phyloP scores from a whole-genome alignment of 495 filamentous ascomycete genomes.

The Penicillium cosmopolitanum region DNA sequence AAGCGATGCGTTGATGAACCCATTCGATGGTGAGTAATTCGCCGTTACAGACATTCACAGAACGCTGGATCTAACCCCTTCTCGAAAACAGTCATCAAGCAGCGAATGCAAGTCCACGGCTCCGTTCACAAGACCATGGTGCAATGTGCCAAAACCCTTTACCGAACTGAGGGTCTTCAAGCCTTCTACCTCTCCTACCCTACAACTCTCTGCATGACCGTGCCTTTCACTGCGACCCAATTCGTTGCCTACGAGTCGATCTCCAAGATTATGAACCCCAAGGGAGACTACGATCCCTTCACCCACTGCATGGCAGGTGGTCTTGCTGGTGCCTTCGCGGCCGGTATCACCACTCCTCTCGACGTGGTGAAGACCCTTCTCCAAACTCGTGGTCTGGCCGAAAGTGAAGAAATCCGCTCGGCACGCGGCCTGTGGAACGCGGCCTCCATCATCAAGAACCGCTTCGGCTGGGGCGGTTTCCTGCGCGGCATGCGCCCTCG shows the following conservation, averaged over 20 bases:
- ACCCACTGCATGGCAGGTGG: constrained; percentile 93
- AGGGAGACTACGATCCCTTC: constrained; percentile 80
- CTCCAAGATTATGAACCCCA: constrained; percentile 88
- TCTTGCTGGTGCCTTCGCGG: constrained; percentile 89
- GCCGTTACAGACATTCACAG: neutral
- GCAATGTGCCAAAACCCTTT: constrained; percentile 86
- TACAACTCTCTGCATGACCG: constrained; percentile 97
- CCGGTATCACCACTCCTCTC: constrained; percentile 90
- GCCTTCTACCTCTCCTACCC: constrained; percentile 99
- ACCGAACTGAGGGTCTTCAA: constrained; percentile 80
- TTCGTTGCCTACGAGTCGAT: constrained; percentile 97
- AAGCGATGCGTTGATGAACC: constrained; percentile 98
- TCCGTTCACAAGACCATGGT: constrained; percentile 84
- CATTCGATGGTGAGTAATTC: constrained; percentile 84
- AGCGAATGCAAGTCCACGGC: constrained; percentile 97
- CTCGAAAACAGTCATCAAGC: constrained; percentile 80
- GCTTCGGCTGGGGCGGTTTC: constrained; percentile 85
- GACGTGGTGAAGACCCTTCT: constrained; percentile 98
- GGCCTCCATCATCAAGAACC: constrained; percentile 77
- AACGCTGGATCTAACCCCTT: neutral
- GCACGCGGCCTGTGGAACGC: constrained; percentile 83
- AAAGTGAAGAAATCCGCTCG: constrained; percentile 80
- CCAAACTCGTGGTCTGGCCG: constrained; percentile 84
- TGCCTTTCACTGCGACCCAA: constrained; percentile 94
- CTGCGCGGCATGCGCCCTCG: constrained; percentile 89